These are phyloP conservation scores for Abrus pulchellus DNA, from an alignment of 306 rosid species.

Conservation along the genomic window DNA sequence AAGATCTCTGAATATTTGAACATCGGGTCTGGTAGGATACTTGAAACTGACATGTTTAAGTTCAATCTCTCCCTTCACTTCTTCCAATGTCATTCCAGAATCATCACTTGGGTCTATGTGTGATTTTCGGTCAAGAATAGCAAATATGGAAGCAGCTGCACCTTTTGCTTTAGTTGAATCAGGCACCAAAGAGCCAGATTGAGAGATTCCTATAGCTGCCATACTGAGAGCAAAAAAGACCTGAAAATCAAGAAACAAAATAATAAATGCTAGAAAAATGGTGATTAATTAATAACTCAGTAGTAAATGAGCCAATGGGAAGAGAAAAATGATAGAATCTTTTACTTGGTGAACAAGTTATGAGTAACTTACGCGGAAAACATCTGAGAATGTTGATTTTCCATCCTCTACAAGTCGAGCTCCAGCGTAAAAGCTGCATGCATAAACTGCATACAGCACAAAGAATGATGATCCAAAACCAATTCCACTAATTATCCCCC, in stretches of 20 bases:
- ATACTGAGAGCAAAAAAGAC: constrained; percentile 75
- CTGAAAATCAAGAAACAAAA: constrained; percentile 48
- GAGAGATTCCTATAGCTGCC: constrained; percentile 70
- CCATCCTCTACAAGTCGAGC: constrained; percentile 73
- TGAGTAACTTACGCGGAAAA: constrained; percentile 63
- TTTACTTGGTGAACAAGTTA: constrained; percentile 18
- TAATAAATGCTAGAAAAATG: constrained; percentile 4
- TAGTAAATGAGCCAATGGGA: not conserved
- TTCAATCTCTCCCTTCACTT: constrained; percentile 74
- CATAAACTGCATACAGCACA: constrained; percentile 54
- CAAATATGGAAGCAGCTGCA: constrained; percentile 76
- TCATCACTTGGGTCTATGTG: constrained; percentile 67
- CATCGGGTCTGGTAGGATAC: constrained; percentile 76
- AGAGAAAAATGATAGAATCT: not conserved
- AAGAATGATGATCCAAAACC: constrained; percentile 69
- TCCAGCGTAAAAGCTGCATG: constrained; percentile 68
- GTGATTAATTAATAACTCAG: not conserved
- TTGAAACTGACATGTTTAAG: constrained; percentile 71
- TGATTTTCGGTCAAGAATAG: constrained; percentile 74
- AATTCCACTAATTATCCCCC: constrained; percentile 65
- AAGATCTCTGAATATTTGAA: constrained; percentile 69
- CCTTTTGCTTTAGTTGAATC: constrained; percentile 64
- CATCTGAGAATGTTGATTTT: constrained; percentile 59
- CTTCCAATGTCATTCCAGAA: constrained; percentile 57
- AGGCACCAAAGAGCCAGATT: constrained; percentile 62